These are phyloP conservation scores for Lipomyces yamanashiensis DNA, from an alignment of 805 yeast genomes.

Conservation along the genomic window DNA sequence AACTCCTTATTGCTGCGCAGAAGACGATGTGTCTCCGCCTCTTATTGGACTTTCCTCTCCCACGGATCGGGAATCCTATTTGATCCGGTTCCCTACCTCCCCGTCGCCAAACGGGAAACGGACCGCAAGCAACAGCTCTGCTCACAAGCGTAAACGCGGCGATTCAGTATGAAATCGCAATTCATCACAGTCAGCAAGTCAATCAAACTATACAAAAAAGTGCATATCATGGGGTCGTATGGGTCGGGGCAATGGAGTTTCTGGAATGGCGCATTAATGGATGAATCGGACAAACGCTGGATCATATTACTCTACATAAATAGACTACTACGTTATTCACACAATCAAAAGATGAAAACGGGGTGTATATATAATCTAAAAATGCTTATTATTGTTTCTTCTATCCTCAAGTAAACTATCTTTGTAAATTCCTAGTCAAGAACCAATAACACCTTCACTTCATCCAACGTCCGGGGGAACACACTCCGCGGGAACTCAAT, in stretches of 20 bases:
- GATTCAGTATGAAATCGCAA: constrained; percentile 4
- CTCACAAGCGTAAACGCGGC: constrained; percentile 15
- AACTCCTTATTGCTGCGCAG: background rate
- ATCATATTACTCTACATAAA: background rate
- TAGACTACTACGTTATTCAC: background rate
- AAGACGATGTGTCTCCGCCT: constrained; percentile 24
- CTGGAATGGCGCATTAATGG: background rate
- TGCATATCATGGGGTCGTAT: background rate
- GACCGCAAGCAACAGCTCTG: background rate
- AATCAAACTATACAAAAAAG: background rate
- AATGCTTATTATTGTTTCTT: background rate
- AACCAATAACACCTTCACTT: constrained; percentile 41
- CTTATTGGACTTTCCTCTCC: constrained; percentile 24
- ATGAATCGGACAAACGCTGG: background rate
- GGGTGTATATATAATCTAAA: background rate
- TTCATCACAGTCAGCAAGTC: background rate
- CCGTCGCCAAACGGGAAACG: constrained; percentile 18
- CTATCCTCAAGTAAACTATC: background rate
- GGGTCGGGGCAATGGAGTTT: background rate
- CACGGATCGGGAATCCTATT: constrained; percentile 2
- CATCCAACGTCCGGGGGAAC: constrained; percentile 42
- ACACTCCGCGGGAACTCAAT: constrained; percentile 34
- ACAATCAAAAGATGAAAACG: background rate
- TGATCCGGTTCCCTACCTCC: constrained; percentile 15
- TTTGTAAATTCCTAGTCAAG: constrained; percentile 5